These are phyloP conservation scores for Collybia sp. DNA, from an alignment of 768 basidiomycete genomes.

Conservation along the genomic window DNA sequence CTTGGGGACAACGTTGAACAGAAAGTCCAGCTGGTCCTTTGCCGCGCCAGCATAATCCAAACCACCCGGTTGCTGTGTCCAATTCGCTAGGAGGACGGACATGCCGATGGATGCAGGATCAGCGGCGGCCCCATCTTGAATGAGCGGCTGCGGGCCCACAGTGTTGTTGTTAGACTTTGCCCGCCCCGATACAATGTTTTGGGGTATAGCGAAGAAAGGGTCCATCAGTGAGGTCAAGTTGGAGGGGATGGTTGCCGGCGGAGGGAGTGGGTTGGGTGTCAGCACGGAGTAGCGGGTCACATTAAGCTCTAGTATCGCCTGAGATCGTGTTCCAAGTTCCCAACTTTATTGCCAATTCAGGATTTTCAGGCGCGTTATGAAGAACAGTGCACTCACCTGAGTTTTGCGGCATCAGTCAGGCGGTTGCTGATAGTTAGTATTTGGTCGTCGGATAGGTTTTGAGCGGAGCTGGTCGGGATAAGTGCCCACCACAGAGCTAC, in stretches of 20 bases:
- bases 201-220: slow-evolving; percentile 55
- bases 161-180: slow-evolving; percentile 33
- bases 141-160: slow-evolving; percentile 53
- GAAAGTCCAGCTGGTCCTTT: slow-evolving; percentile 56
- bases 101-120: slow-evolving; percentile 82
- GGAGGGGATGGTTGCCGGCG: slow-evolving; percentile 26
- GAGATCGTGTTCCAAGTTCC: slow-evolving; percentile 53
- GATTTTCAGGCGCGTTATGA: neutral
- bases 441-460: neutral
- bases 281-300: slow-evolving; percentile 42
- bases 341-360: slow-evolving; percentile 27
- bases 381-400: neutral
- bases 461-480: neutral
- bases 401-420: neutral
- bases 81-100: slow-evolving; percentile 55
- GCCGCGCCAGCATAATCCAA: slow-evolving; percentile 63
- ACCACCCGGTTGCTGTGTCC: slow-evolving; percentile 36
- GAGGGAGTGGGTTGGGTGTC: slow-evolving; percentile 29
- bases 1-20: slow-evolving; percentile 52
- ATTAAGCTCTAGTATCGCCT: slow-evolving; percentile 43
- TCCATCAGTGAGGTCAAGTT: slow-evolving; percentile 31
- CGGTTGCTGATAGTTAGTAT: neutral
- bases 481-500: too few species aligned
- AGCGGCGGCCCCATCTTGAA: slow-evolving; percentile 54
- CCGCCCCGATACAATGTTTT: slow-evolving; percentile 43